phyloP scores from a whole-genome alignment of 805 yeast species.

The Huiozyma sinensis region DNA sequence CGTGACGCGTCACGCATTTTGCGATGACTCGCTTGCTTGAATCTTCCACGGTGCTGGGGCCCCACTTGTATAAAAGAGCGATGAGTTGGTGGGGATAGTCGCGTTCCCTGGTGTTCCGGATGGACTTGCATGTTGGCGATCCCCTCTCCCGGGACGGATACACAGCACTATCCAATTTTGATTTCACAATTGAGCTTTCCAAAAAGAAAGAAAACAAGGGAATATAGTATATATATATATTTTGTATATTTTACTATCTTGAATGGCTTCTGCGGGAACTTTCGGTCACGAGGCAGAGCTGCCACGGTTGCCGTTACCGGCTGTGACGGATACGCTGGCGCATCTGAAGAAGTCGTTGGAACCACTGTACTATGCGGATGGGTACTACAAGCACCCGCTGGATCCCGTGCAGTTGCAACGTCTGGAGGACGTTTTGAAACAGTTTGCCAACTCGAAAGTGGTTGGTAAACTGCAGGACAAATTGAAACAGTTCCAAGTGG shows the following conservation, averaged over 20 bases:
- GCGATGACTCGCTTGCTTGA: not conserved
- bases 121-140: no score
- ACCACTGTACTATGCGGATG: conserved; percentile 48
- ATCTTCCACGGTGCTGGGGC: no score
- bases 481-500: conserved; percentile 35
- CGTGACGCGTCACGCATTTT: not conserved
- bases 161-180: no score
- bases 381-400: conserved; percentile 30
- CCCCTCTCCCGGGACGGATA: no score
- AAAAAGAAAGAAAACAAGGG: no score
- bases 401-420: conserved; percentile 21
- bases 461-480: conserved; percentile 44
- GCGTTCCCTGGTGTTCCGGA: no score
- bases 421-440: conserved; percentile 34
- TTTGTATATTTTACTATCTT: no score
- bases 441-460: conserved; percentile 35
- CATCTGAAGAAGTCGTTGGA: conserved; percentile 47
- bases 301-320: conserved; percentile 57
- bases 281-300: conserved; percentile 23
- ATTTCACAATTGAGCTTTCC: no score
- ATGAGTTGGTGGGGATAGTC: no score
- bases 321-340: conserved; percentile 36
- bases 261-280: not conserved
- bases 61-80: no score
- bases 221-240: no score